Evolutionary conservation across 345 rosid genomes (phyloP).

Genomic region (Moricandia arvensis): DNA sequence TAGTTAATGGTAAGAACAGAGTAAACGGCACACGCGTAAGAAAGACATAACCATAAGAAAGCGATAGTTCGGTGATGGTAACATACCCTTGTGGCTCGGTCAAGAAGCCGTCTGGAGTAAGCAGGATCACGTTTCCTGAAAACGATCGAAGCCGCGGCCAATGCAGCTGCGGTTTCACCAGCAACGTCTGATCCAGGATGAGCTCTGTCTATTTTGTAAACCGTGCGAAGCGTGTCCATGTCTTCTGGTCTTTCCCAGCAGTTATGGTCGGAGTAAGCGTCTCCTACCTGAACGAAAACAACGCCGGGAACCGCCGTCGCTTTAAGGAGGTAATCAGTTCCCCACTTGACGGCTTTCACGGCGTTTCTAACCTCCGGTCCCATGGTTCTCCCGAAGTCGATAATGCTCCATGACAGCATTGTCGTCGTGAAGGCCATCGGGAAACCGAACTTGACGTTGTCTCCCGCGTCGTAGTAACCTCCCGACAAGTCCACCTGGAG

Average conservation of each 20-base stretch:
- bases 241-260: conserved; percentile 99
- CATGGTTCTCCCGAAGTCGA: conserved; percentile 87
- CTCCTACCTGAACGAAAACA: conserved; percentile 78
- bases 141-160: conserved; percentile 94
- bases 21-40: conserved; percentile 2
- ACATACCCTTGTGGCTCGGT: conserved; percentile 72
- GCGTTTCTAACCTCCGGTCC: conserved; percentile 70
- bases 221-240: conserved; percentile 85
- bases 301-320: conserved; percentile 69
- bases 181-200: conserved; percentile 98
- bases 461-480: conserved; percentile 98
- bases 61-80: neutral
- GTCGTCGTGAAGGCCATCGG: conserved; percentile 98
- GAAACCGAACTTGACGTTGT: conserved; percentile 88
- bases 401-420: conserved; percentile 84
- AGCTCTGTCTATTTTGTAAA: conserved; percentile 62
- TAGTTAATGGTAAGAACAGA: too few relatives aligned
- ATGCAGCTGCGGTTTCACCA: conserved; percentile 94
- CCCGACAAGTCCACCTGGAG: conserved; percentile 76
- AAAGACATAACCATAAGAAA: neutral
- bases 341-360: conserved; percentile 75
- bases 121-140: conserved; percentile 80
- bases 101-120: conserved; percentile 70
- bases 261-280: conserved; percentile 78
- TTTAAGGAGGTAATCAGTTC: conserved; percentile 78